Percentiles rank a stretch among this genome's conserved stretches.
Conservation (phyloP, 257 asterid genomes). For the Solanum chmielewskii region DNA sequence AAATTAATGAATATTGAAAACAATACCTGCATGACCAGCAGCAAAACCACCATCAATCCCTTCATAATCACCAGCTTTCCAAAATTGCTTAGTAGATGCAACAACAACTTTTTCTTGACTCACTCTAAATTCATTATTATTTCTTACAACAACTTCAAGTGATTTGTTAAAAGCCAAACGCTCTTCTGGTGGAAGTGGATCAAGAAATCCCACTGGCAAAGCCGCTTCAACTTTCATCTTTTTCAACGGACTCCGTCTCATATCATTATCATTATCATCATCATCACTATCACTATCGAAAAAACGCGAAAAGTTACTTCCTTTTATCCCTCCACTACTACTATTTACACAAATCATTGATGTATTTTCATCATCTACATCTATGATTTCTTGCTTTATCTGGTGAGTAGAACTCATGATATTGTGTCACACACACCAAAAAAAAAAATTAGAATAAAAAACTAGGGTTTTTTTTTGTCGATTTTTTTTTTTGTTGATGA, state of each 20-base stretch:
- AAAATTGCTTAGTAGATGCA: constrained; percentile 36
- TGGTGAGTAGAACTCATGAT: neutral
- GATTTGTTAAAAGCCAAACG: constrained; percentile 2
- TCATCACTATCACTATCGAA: neutral
- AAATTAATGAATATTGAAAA: neutral
- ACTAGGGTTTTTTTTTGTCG: neutral
- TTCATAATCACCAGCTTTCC: constrained; percentile 77
- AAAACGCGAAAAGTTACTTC: neutral
- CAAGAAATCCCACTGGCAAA: constrained; percentile 62
- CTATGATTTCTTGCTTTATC: neutral
- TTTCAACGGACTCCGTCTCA: constrained; percentile 7
- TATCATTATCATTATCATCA: neutral
- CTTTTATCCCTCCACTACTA: neutral
- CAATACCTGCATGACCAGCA: constrained; percentile 6
- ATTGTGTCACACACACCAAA: neutral
- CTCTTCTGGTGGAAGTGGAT: constrained; percentile 29
- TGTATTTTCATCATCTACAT: neutral
- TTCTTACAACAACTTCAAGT: neutral
- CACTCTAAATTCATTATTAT: neutral
- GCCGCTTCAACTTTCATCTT: constrained; percentile 18
- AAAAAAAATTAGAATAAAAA: neutral
- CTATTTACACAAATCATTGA: neutral
- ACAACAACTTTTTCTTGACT: neutral
- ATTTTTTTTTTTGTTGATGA: neutral
- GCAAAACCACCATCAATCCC: constrained; percentile 10